Percentiles rank a stretch among this genome's conserved stretches.
phyloP scores from a whole-genome alignment of 2,329 filamentous ascomycete genomes.

The Alternaria brassicae region DNA sequence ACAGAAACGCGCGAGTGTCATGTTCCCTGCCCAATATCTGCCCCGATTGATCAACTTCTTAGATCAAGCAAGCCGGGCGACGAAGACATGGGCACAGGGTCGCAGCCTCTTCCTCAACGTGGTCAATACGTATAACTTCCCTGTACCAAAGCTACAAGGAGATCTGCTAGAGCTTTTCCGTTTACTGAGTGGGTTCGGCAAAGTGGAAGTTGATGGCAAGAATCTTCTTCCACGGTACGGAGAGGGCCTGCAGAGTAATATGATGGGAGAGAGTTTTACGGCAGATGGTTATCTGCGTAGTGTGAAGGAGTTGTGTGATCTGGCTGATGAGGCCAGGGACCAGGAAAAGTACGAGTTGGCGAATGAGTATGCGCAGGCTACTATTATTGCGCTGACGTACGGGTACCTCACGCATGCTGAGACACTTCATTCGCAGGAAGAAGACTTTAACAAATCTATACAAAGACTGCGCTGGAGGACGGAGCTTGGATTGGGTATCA shows the following conservation, averaged over 20 bases:
- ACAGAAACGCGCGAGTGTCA: slow-evolving; percentile 35
- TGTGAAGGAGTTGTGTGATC: slow-evolving; percentile 27
- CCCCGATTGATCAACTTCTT: slow-evolving; percentile 47
- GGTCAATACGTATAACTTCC: slow-evolving; percentile 34
- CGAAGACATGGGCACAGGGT: slow-evolving; percentile 27
- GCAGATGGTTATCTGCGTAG: slow-evolving; percentile 27
- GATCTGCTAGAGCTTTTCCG: slow-evolving; percentile 45
- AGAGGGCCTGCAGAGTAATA: slow-evolving; percentile 27
- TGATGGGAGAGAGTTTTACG: slow-evolving; percentile 24
- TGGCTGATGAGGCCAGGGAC: slow-evolving; percentile 26
- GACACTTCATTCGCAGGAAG: slow-evolving; percentile 31
- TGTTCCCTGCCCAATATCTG: slow-evolving; percentile 47
- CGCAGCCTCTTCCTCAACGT: slow-evolving; percentile 35
- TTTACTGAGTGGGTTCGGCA: slow-evolving; percentile 31
- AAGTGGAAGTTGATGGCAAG: slow-evolving; percentile 24
- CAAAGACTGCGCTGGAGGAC: slow-evolving; percentile 43
- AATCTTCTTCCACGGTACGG: slow-evolving; percentile 37
- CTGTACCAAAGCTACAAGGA: slow-evolving; percentile 37
- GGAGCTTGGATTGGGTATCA: slow-evolving; percentile 34
- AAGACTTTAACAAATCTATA: slow-evolving; percentile 28
- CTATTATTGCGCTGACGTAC: slow-evolving; percentile 42
- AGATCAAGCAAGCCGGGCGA: slow-evolving; percentile 32
- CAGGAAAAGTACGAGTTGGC: slow-evolving; percentile 24
- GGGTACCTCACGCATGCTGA: slow-evolving; percentile 43
- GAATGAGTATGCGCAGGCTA: slow-evolving; percentile 33